Evolutionary conservation across 1,284 basidiomycete genomes (phyloP).

Genomic region (Sporisorium graminicola): DNA sequence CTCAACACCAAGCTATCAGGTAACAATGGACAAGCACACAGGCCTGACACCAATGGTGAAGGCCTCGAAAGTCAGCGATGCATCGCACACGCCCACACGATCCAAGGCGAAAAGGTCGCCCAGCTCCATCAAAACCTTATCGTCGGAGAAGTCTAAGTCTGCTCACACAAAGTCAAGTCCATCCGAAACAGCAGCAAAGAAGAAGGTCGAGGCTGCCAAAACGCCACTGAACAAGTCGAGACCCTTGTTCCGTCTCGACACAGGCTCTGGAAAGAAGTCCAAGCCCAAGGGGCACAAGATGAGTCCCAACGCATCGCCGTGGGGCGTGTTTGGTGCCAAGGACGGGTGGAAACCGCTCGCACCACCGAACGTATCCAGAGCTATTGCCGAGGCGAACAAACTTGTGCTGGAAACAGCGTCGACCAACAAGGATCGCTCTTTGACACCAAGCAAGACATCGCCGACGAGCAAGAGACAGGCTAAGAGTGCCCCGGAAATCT

Average conservation of each 20-base stretch:
- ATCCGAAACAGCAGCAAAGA: conserved; percentile 20
- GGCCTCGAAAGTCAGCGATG: conserved; percentile 24
- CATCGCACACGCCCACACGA: conserved; percentile 33
- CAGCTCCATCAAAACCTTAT: conserved; percentile 9
- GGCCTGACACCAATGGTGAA: conserved; percentile 49
- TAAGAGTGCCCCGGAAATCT: not conserved
- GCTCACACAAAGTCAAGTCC: conserved; percentile 7
- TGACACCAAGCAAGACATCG: conserved; percentile 5
- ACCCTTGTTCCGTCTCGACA: conserved; percentile 51
- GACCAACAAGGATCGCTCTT: not conserved
- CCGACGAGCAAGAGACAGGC: conserved; percentile 30
- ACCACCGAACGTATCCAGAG: conserved; percentile 37
- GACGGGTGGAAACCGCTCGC: conserved; percentile 50
- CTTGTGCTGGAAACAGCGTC: conserved; percentile 16
- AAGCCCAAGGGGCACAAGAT: conserved; percentile 47
- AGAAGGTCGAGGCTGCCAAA: conserved; percentile 14
- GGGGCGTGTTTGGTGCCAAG: conserved; percentile 46
- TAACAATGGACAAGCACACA: conserved; percentile 6
- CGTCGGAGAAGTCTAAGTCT: not conserved
- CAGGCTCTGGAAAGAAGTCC: conserved; percentile 34
- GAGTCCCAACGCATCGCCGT: conserved; percentile 34
- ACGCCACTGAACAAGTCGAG: conserved; percentile 45
- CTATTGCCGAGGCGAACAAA: conserved; percentile 39
- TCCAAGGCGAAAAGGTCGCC: conserved; percentile 19
- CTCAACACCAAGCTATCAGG: not conserved